A percentile compares a stretch with the other conserved stretches of the same genome.
phyloP scores from a whole-genome alignment of 768 basidiomycete species.

The Tubosaeta sp. region DNA sequence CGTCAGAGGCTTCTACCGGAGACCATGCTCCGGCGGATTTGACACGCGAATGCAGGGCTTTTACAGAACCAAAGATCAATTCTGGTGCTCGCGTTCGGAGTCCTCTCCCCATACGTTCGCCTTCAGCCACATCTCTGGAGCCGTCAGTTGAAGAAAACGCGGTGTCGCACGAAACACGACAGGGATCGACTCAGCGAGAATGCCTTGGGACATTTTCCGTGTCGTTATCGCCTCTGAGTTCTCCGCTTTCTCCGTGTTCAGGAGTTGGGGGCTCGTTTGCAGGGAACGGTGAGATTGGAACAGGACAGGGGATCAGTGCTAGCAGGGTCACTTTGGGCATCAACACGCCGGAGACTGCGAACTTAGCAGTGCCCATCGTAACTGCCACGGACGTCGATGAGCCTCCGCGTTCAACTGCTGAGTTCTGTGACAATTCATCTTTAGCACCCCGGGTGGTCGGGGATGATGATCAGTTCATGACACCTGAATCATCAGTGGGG shows the following conservation, averaged over 20 bases:
- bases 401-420: not conserved
- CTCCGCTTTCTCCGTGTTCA: not conserved
- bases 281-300: not conserved
- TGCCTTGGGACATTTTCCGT: not conserved
- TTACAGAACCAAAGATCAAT: not conserved
- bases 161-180: no score
- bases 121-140: not conserved
- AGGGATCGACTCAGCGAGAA: not conserved
- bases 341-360: not conserved
- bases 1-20: not conserved
- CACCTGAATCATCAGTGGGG: not conserved
- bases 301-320: not conserved
- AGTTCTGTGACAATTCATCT: not conserved
- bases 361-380: not conserved
- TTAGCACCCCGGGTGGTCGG: not conserved
- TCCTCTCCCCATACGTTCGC: conserved; percentile 2
- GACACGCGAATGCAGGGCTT: not conserved
- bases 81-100: not conserved
- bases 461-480: not conserved
- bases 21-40: not conserved
- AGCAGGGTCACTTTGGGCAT: not conserved
- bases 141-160: not conserved
- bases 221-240: conserved; percentile 1
- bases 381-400: not conserved
- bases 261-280: not conserved